Base-by-base conservation (phyloP, 2,329 filamentous ascomycete genomes). In the Grosmannia clavigera region DNA sequence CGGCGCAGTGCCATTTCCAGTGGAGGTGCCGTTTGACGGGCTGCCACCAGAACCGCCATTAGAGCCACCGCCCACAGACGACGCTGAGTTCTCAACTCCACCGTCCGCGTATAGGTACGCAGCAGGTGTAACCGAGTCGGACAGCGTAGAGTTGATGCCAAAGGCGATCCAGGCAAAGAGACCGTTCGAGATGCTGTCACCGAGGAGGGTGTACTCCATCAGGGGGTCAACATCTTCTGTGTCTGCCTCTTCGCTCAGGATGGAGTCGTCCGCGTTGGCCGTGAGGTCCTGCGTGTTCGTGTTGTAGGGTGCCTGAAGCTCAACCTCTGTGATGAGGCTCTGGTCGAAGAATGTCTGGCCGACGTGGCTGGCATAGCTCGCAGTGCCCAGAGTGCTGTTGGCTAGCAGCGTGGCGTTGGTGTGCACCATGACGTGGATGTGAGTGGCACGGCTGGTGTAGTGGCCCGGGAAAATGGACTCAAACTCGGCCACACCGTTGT, bases 331-430 rank as follows among this genome's bases (percentile, higher is more conserved):
- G 62, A 81, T 75, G 31, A 85, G 75, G 63, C 75, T 72, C 66
- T 83, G 78, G 68, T 84, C 80, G 65, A 82, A 81, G 73, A 81
- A 85, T 52, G 83, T 68, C 69, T 86, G 81, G 19, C 81, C 81
- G 51, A 84, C 75, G 70, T 85, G 81, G 5, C 78, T 76, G 58
- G 79, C 75, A 38, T 70, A 72, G 22, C 70, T 72, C 19, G 78
- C 75, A 61, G 74, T 77, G 59, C 78, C 71, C 59, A 68, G 65
- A 55, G 80, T 83, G 64, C 75, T 74, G 70, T 83, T 82, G 51
- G 73, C 65, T 50, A 76, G 73, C 16, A 75, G 61, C 19, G 66
- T 67, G 40, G 65, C 67, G 60, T 66, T 67, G 31, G 58, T 62
- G 61, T 68, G 69, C 3, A 62, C 64, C 12, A 68, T 65, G 31